phyloP scores from a whole-genome alignment of 768 basidiomycete species.

The Suillus plorans region DNA sequence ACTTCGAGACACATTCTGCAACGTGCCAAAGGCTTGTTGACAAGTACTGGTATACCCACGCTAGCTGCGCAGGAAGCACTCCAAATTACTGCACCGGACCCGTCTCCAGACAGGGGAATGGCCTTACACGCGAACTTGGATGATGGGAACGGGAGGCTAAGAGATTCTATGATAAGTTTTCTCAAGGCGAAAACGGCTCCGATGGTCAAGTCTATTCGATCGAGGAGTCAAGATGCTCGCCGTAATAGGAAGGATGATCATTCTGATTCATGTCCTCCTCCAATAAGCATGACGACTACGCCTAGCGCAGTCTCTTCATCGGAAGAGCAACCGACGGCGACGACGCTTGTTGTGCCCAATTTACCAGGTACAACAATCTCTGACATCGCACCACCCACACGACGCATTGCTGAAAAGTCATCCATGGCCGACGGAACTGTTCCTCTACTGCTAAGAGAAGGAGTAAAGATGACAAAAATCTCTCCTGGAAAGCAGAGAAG shows the following conservation, averaged over 20 bases:
- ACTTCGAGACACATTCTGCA: slow-evolving; percentile 28
- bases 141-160: slow-evolving; percentile 15
- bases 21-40: slow-evolving; percentile 38
- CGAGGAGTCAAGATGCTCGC: slow-evolving; percentile 7
- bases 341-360: neutral
- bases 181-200: slow-evolving; percentile 30
- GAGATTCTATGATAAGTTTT: slow-evolving; percentile 37
- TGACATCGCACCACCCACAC: neutral
- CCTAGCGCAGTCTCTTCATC: neutral
- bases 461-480: slow-evolving; percentile 80
- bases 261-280: neutral
- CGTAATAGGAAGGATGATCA: slow-evolving; percentile 25
- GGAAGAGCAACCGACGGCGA: neutral
- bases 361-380: neutral
- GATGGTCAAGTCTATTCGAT: slow-evolving; percentile 28
- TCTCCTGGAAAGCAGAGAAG: slow-evolving; percentile 75
- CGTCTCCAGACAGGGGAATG: slow-evolving; percentile 9
- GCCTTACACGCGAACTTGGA: neutral
- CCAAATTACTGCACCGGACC: slow-evolving; percentile 20
- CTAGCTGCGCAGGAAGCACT: slow-evolving; percentile 7
- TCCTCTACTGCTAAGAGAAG: slow-evolving; percentile 56
- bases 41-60: slow-evolving; percentile 29
- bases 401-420: slow-evolving; percentile 7
- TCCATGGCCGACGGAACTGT: slow-evolving; percentile 45
- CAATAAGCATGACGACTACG: neutral